These are phyloP conservation scores for Colletotrichum navitas DNA, from an alignment of 2,329 filamentous ascomycete genomes.

Conservation along the genomic window DNA sequence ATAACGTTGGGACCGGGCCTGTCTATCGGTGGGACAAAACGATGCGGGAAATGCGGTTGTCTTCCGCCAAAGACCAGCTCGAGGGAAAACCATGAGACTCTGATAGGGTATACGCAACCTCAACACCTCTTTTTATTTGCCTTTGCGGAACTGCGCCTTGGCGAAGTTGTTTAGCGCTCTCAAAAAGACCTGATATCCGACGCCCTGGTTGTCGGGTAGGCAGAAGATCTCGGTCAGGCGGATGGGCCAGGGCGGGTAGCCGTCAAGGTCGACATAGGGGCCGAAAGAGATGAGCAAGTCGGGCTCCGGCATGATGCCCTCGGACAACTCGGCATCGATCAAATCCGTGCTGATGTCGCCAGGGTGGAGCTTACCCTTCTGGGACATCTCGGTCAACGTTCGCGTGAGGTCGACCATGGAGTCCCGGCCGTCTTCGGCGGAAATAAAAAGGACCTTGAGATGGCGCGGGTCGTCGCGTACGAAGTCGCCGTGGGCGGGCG, in stretches of 20 bases:
- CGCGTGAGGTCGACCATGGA: constrained; percentile 96
- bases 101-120: constrained; percentile 35
- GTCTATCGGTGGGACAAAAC: constrained; percentile 76
- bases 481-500: constrained; percentile 46
- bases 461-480: constrained; percentile 51
- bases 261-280: constrained; percentile 84
- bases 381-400: constrained; percentile 94
- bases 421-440: constrained; percentile 88
- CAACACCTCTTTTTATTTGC: constrained; percentile 61
- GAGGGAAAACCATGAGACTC: constrained; percentile 25
- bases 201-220: constrained; percentile 80
- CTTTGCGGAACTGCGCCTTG: constrained; percentile 89
- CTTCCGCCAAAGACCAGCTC: constrained; percentile 45
- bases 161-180: constrained; percentile 86
- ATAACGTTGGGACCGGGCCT: constrained; percentile 80
- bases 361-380: constrained; percentile 84
- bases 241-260: constrained; percentile 97
- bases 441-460: constrained; percentile 81
- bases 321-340: constrained; percentile 87
- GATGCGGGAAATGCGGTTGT: constrained; percentile 62
- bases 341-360: constrained; percentile 87
- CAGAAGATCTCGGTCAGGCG: constrained; percentile 94
- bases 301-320: constrained; percentile 86
- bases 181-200: constrained; percentile 95
- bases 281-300: constrained; percentile 91